Evolutionary conservation across 805 yeast genomes (phyloP), one percentile per base, ranked within the genome.

Genomic region (Suhomyces xylopsoci): DNA sequence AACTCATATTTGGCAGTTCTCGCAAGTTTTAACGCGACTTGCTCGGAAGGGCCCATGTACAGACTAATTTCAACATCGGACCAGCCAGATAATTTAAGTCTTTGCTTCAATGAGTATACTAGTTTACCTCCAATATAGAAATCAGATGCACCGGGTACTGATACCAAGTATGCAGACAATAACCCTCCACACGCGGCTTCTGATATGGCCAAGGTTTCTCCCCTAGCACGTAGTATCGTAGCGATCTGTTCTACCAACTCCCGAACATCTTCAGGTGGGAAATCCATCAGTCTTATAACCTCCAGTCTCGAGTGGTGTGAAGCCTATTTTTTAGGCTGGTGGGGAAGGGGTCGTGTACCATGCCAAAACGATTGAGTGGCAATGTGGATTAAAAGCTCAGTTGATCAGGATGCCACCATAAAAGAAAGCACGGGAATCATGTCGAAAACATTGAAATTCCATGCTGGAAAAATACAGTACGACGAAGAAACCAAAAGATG

Each of bases 151-250:
- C 97, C 96, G 0, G 96, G 92, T 3, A 88, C 83, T 1, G 93
- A 81, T 5, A 90, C 90, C 19, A 90, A 66, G 61, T 88, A 89
- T 1, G 96, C 88, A 3, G 94, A 85, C 7, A 90, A 71, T 14
- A 90, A 76, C 0, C 97, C 97, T 7, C 97, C 97, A 66, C 96
- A 90, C 0, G 96, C 96, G 2, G 92, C 91, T 62, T 90, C 97
- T 5, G 92, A 84, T 1, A 88, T 86, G 0, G 96, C 88, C 20
- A 90, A 70, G 0, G 96, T 87, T 64, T 85, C 84, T 12, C 77
- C 68, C 25, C 83, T 73, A 17, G 66, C 63, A 17, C 80, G 68
- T 22, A 90, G 74, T 5, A 84, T 72, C 34, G 65, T 68, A 0
- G 94, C 84, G 43, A 90, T 88, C 62, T 76, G 70, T 8, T 64